Evolutionary conservation across 129 eudicot species (phyloP), one percentile per base, ranked within the genome.

Genomic region (Pulicaria dysenterica): DNA sequence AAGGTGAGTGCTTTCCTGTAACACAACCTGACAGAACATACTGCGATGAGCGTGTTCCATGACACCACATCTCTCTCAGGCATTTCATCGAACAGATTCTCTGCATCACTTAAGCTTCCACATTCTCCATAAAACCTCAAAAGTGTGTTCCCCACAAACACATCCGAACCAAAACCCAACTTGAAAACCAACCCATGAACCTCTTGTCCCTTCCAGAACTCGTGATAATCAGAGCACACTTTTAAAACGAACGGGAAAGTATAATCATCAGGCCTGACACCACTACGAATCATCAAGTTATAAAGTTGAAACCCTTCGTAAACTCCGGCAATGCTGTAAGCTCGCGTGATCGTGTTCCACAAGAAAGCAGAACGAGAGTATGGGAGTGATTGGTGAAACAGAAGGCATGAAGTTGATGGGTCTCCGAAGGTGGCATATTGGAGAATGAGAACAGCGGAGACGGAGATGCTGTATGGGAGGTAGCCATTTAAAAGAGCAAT

Each of bases 71-170:
- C 89, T 74, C 76, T 81, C 2, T 51, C 42, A n/a, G 85, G 72
- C 91, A 91, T 87, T 79, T 80, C 89, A 77, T 85, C 89, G 39
- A 87, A 83, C 77, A 91, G 78, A 7, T 70, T 75, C 16, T 84
- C 62, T 44, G 91, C 91, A 53, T 85, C 88, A 72, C 72, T 75
- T 61, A 82, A 43, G 68, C 79, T 37, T 5, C 81, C 75, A 38
- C 95, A 91, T 62, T 83, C 89, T 40, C 95, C 97, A 64, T 91
- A 91, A 81, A 91, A 85, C 6, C 90, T 85, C 42, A 91, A 69
- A 50, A 88, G 76, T 13, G 92, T 89, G 58, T 92, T 92, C 55
- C 94, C 94, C 5, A 85, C 81, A 80, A 81, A 92, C 17, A 89
- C 53, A 73, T 85, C 83, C 46, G 61, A 63, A 73, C 55, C 87